Conservation (phyloP, 1,284 basidiomycete genomes). For the Calocybe gambosa region DNA sequence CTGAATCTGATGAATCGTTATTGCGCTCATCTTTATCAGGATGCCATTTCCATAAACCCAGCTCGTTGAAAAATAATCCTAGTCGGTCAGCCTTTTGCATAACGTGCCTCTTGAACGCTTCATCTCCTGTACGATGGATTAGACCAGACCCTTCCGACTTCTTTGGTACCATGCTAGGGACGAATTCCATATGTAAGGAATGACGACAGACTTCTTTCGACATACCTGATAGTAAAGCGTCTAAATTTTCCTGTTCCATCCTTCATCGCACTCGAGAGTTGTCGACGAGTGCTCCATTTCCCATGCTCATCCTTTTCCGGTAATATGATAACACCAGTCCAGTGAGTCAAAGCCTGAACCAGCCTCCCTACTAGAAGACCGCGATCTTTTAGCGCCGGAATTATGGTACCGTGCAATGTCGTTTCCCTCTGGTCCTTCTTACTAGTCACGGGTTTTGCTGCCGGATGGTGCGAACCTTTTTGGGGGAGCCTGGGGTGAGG, state of each 20-base stretch:
- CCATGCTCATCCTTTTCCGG: constrained; percentile 26
- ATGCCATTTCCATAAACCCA: constrained; percentile 53
- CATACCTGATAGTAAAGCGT: constrained; percentile 38
- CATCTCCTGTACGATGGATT: constrained; percentile 49
- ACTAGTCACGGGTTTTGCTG: constrained; percentile 9
- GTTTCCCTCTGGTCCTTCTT: constrained; percentile 8
- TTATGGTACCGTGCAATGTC: constrained; percentile 28
- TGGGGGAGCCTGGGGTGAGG: constrained; percentile 18
- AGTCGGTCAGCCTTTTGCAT: constrained; percentile 33
- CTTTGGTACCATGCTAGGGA: constrained; percentile 39
- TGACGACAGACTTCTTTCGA: constrained; percentile 4
- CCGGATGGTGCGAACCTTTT: not conserved
- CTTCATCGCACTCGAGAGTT: constrained; percentile 27
- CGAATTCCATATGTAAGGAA: not conserved
- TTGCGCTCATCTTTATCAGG: not conserved
- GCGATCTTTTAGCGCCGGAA: constrained; percentile 33
- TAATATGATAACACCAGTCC: constrained; percentile 44
- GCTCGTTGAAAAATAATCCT: constrained; percentile 47
- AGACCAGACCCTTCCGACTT: constrained; percentile 44
- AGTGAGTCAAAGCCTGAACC: constrained; percentile 25
- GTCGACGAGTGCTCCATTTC: constrained; percentile 20
- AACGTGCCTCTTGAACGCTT: constrained; percentile 35
- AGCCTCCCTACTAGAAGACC: constrained; percentile 37
- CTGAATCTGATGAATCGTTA: not conserved
- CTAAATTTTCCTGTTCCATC: constrained; percentile 32